phyloP scores from a whole-genome alignment of 2,329 filamentous ascomycete species.

The Hortaea werneckii region DNA sequence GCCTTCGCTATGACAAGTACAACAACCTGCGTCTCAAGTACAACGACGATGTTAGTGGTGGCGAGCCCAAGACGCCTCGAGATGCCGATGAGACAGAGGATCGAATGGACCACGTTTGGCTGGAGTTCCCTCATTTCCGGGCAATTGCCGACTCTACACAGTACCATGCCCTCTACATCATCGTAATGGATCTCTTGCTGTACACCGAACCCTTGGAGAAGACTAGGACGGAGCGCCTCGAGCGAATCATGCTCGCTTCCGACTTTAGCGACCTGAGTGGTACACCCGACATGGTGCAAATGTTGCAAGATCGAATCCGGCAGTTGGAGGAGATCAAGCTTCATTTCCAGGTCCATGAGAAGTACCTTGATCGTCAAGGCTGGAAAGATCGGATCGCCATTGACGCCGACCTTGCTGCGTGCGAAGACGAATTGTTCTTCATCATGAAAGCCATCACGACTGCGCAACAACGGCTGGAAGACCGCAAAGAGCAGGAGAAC shows the following conservation, averaged over 20 bases:
- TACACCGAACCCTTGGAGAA: slow-evolving; percentile 96
- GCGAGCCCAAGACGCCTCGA: slow-evolving; percentile 35
- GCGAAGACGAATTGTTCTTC: slow-evolving; percentile 97
- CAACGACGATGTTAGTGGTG: slow-evolving; percentile 78
- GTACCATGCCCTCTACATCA: slow-evolving; percentile 97
- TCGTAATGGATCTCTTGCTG: slow-evolving; percentile 87
- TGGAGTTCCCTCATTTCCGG: slow-evolving; percentile 87
- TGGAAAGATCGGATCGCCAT: slow-evolving; percentile 87
- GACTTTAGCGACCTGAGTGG: slow-evolving; percentile 96
- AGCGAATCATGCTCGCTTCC: slow-evolving; percentile 97
- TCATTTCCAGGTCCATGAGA: slow-evolving; percentile 87
- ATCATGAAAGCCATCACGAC: slow-evolving; percentile 99
- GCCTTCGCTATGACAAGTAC: slow-evolving; percentile 93
- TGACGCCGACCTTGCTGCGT: slow-evolving; percentile 77
- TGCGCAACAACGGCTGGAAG: slow-evolving; percentile 75
- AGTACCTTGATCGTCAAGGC: slow-evolving; percentile 73
- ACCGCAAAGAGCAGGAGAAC: slow-evolving; percentile 52
- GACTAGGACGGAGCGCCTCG: slow-evolving; percentile 85
- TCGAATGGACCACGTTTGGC: slow-evolving; percentile 91
- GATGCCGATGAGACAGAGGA: slow-evolving; percentile 42
- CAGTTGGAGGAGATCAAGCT: slow-evolving; percentile 94
- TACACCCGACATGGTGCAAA: slow-evolving; percentile 83
- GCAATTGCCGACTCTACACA: slow-evolving; percentile 96
- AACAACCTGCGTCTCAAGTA: slow-evolving; percentile 95
- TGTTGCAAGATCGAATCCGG: slow-evolving; percentile 81